Percentiles rank a stretch among this genome's conserved stretches.
Conservation (phyloP, 306 rosid species). For the Lathyrus oleraceus region DNA sequence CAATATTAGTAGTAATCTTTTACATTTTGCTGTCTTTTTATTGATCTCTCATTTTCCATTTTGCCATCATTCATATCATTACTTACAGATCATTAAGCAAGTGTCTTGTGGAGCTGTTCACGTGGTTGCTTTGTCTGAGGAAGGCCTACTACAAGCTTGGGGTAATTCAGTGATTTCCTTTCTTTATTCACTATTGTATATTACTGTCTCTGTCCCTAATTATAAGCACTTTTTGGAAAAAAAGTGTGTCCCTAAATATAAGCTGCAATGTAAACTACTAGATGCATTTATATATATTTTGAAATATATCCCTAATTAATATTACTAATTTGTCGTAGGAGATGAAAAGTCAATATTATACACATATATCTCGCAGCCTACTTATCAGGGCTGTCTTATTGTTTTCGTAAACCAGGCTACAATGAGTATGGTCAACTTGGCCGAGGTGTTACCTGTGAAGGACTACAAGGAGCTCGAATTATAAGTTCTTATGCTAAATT, state of each 20-base stretch:
- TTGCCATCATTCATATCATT: slow-evolving; percentile 17
- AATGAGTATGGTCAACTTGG: slow-evolving; percentile 99
- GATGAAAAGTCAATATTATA: neutral
- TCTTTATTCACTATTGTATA: slow-evolving; percentile 23
- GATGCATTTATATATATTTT: no score
- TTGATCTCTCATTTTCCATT: slow-evolving; percentile 13
- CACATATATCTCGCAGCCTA: slow-evolving; percentile 13
- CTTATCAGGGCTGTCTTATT: slow-evolving; percentile 44
- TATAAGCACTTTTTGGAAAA: no score
- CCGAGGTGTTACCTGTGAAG: slow-evolving; percentile 91
- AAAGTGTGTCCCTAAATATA: no score
- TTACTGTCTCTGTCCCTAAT: no score
- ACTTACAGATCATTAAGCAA: slow-evolving; percentile 68
- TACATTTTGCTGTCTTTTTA: slow-evolving; percentile 19
- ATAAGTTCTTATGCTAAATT: slow-evolving; percentile 80
- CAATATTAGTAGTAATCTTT: neutral
- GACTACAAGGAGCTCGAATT: slow-evolving; percentile 79
- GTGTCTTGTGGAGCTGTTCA: slow-evolving; percentile 98
- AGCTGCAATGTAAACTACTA: neutral
- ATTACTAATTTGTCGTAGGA: no score
- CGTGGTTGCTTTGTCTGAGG: slow-evolving; percentile 80
- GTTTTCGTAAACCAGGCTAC: slow-evolving; percentile 81
- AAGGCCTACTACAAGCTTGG: slow-evolving; percentile 90
- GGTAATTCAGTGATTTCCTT: slow-evolving; percentile 52
- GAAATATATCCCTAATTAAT: neutral